Evolutionary conservation across 495 filamentous ascomycete species (phyloP), one percentile per base, ranked within the genome.

Genomic region (Amorphotheca resinae): DNA sequence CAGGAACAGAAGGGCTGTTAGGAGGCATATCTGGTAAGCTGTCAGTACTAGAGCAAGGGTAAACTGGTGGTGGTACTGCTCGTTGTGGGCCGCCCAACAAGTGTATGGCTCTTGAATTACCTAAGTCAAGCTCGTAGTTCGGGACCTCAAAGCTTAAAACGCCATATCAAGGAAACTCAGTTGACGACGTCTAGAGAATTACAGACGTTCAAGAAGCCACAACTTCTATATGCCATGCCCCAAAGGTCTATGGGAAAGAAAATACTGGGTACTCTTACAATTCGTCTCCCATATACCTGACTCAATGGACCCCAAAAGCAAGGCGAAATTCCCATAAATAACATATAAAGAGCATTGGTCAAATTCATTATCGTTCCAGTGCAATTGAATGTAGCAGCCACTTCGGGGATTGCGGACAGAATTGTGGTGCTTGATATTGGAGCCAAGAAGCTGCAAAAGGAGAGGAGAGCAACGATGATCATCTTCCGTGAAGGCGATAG

Each of bases 341-440:
- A 50, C 62, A 84, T 61, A 48, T 82, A 84, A 17, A 82, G 45
- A 1, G 79, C 79, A 62, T 84, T 86, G 47, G 68, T 72, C 15
- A 82, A 58, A 50, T 83, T 79, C 55, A 86, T 70, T 32, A 84
- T 69, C 16, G 72, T 69, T 5, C 74, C 79, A 0, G 69, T 77
- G 4, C 77, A 81, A 20, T 60, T 41, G 45, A 71, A 86, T 9
- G 74, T 74, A 9, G 51, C 58, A 3, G 78, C 78, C 3, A 86
- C 70, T 52, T 86, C 79, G 1, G 80, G 79, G 9, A 78, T 66
- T 22, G 78, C 81, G 6, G 80, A 67, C n/a, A 84, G 60, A 33
- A 84, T 77, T 0, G 76, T 75, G 0, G 80, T 84, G 25, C 71
- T 78, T 4, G 76, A 78, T 6, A 83, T 73, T 0, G 80, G 80